Evolutionary conservation across 306 rosid genomes (phyloP).

Genomic region (Gillenia trifoliata): DNA sequence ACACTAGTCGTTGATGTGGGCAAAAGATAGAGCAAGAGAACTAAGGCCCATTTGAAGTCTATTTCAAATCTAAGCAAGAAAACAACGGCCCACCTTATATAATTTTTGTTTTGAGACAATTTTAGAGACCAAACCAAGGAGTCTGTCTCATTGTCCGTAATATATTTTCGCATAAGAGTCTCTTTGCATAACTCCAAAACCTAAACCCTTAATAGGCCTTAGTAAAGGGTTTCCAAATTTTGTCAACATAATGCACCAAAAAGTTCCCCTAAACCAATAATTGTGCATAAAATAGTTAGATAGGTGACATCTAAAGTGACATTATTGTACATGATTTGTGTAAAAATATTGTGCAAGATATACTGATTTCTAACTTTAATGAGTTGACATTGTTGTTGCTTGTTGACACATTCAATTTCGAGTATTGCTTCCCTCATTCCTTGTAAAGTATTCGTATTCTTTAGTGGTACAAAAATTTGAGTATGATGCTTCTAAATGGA

Average conservation of each 20-base stretch:
- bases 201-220: neutral
- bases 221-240: neutral
- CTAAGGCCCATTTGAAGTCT: neutral
- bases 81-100: neutral
- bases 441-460: too few relatives aligned
- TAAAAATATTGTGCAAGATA: neutral
- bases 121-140: neutral
- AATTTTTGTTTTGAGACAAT: neutral
- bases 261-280: neutral
- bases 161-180: neutral
- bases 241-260: neutral
- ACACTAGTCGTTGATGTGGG: neutral
- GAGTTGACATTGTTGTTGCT: too few relatives aligned
- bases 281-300: neutral
- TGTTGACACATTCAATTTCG: too few relatives aligned
- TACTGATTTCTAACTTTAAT: neutral
- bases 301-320: neutral
- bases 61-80: neutral
- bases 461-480: too few relatives aligned
- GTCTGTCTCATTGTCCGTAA: neutral
- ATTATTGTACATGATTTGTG: neutral
- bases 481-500: too few relatives aligned
- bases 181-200: conserved; percentile 5
- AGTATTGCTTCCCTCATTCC: too few relatives aligned
- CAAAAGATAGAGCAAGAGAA: neutral